phyloP scores from a whole-genome alignment of 306 rosid genomes.

The Castanea sativa region DNA sequence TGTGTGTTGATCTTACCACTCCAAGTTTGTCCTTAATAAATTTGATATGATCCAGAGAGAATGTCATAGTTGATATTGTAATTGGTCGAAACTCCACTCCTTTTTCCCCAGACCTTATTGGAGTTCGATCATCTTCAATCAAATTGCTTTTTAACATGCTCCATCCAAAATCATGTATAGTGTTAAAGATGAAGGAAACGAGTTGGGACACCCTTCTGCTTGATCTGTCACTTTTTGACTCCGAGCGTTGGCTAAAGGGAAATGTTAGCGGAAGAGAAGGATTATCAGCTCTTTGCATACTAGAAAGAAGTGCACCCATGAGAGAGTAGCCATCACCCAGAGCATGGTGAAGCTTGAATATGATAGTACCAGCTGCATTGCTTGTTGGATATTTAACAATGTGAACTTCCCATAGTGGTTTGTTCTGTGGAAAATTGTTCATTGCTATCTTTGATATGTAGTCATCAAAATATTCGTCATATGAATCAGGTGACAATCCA shows the following conservation, averaged over 20 bases:
- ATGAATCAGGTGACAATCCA: constrained; percentile 16
- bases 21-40: constrained; percentile 37
- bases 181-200: constrained; percentile 5
- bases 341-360: constrained; percentile 59
- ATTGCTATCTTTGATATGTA: constrained; percentile 36
- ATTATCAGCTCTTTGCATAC: constrained; percentile 40
- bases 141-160: constrained; percentile 33
- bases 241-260: constrained; percentile 25
- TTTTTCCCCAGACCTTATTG: constrained; percentile 41
- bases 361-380: constrained; percentile 32
- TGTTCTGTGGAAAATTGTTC: constrained; percentile 31
- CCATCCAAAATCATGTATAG: constrained; percentile 37
- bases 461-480: constrained; percentile 39
- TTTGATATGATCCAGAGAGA: constrained; percentile 32
- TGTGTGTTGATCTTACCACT: constrained; percentile 39
- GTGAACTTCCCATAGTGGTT: constrained; percentile 61
- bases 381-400: constrained; percentile 46
- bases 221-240: neutral
- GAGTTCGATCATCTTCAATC: constrained; percentile 44
- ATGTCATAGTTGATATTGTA: constrained; percentile 26
- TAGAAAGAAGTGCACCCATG: constrained; percentile 63
- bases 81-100: constrained; percentile 26
- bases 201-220: constrained; percentile 2
- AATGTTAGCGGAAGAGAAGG: constrained; percentile 55
- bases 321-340: constrained; percentile 69